Base-by-base conservation (phyloP, 805 yeast genomes). In the Wickerhamiella allomyrinae region DNA sequence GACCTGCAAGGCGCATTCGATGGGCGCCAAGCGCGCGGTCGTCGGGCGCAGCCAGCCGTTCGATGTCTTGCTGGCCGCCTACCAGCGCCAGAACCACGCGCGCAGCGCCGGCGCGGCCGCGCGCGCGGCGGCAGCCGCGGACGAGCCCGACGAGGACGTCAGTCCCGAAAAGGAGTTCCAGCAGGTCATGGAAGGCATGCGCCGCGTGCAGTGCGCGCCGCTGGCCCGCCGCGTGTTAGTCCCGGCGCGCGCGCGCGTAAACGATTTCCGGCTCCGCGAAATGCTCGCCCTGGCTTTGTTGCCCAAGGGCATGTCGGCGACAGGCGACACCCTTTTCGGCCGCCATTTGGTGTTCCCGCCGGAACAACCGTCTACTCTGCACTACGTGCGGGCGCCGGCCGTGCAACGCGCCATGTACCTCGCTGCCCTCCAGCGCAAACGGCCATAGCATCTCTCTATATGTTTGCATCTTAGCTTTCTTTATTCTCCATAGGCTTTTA, bases 11-110 rank as follows among this genome's bases (percentile, higher is more conserved):
- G 86, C 96, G 0, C 98, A 91, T 61, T 84, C 97, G 1, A 87
- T 91, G 95, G 96, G 96, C 25, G 95, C 96, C 21, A 91, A 91
- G 55, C 73, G 98, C 52, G 87, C 95, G 1, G 98, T 91, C 17
- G 77, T 75, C 14, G 98, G 98, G 9, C 71, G 98, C 53, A 77
- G 94, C 27, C 87, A 91, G 7, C 86, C 95, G 0, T 91, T 86
- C 62, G 98, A 91, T 59, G 77, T 76, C 22, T 66, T 91, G 41
- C 66, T 91, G 43, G 85, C 87, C 17, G 87, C 85, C 14, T 87
- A 89, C 57, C 98, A 91, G 63, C 77, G 86, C 53, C 75, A 84
- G 53, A 89, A 89, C 57, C 96, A 91, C 60, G 89, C 93, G 29
- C 86, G 84, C 57, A 81, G 45, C 3, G 49, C 46, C 8, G 50